Evolutionary conservation across 345 rosid species (phyloP), one percentile per base, ranked within the genome.

Genomic region (Sisymbrium altissimum): DNA sequence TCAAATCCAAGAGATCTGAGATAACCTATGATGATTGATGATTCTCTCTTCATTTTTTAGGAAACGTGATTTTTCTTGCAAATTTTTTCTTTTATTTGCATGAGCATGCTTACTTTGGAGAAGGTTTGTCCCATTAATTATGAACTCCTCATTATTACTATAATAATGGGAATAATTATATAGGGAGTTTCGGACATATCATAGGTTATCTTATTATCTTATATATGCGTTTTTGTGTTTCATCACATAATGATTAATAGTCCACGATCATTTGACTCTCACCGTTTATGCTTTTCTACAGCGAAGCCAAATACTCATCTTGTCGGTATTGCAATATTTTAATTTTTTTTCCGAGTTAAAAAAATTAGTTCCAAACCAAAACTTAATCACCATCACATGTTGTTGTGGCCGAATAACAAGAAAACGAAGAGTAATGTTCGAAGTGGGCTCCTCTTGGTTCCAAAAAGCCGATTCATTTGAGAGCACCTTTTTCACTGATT

Each of bases 371-470:
- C 11, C 19, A 52, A 64, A 39, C 64, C 66, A 56, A 46, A 45
- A 55, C 44, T 73, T 29, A 46, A 66, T 66, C 67, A 68, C 54
- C 10, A 19, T 27, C 33, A 40, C 61, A 74, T 38, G 62, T 36
- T 57, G 67, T 50, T 66, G 38, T 48, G 45, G 68, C 46, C 62
- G 45, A 75, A 32, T 67, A 48, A 39, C 48, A 39, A 39, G 63
- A 10, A 57, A 57, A 39, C 6, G 25, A 66, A 38, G 72, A 36
- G 17, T 55, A 38, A 3, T 33, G 61, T 67, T 40, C n/a, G 23
- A 10, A 58, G 68, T 67, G 68, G 78, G 78, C 68, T 75, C 78
- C 72, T 66, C 53, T 66, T 67, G 73, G 59, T 59, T 67, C 62
- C 61, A 49, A 48, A 67, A 59, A 74, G 54, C 61, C 14, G n/a